Percentiles rank a stretch among this genome's conserved stretches.
These are phyloP conservation scores for Entomortierella beljakovae DNA, from an alignment of 192 early-diverging fungal genomes.

Conservation along the genomic window DNA sequence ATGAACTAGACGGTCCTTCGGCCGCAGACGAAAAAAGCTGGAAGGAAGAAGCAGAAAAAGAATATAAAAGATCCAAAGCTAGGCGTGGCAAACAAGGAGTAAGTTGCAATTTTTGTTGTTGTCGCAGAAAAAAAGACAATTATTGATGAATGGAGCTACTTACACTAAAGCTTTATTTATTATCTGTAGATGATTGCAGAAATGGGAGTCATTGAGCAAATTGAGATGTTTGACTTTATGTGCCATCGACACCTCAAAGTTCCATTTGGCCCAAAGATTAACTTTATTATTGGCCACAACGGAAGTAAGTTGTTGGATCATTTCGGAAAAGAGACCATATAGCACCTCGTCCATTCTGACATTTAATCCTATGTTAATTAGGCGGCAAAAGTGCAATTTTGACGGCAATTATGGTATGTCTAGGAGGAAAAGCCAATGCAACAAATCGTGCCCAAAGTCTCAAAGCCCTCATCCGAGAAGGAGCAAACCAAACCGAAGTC, in stretches of 20 bases:
- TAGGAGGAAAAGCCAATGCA: conserved; percentile 90
- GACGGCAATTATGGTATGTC: conserved; percentile 89
- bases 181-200: conserved; percentile 55
- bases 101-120: conserved; percentile 2
- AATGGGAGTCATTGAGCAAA: conserved; percentile 81
- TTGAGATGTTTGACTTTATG: conserved; percentile 95
- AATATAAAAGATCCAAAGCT: conserved; percentile 22
- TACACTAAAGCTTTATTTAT: not conserved
- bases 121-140: not conserved
- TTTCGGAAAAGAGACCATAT: not conserved
- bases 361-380: conserved; percentile 17
- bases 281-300: conserved; percentile 98
- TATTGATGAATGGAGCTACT: not conserved
- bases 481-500: conserved; percentile 74
- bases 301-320: conserved; percentile 70
- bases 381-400: conserved; percentile 97
- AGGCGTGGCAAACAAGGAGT: conserved; percentile 26
- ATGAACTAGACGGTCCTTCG: not conserved
- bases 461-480: conserved; percentile 86
- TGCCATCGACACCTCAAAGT: conserved; percentile 89
- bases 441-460: conserved; percentile 89
- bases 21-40: conserved; percentile 11
- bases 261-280: conserved; percentile 86
- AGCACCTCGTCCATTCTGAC: not conserved
- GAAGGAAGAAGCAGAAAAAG: conserved; percentile 8